Conservation (phyloP, 768 basidiomycete genomes). For the Pleurotus cornucopiae region DNA sequence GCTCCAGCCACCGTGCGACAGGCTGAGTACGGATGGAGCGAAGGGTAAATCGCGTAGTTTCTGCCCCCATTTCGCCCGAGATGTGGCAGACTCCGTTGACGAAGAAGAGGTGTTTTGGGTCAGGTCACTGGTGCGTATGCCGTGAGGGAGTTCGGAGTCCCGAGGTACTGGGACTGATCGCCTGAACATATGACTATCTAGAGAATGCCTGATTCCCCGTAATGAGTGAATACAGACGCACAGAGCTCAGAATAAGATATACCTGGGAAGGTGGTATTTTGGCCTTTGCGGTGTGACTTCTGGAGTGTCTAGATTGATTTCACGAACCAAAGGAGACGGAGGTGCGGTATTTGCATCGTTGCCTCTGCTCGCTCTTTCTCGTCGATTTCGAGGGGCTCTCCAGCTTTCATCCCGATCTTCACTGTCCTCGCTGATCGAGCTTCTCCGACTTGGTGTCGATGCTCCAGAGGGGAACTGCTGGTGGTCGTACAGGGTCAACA, state of each 20-base stretch:
- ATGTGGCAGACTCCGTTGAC: background rate
- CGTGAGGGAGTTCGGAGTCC: background rate
- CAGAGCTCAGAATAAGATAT: background rate
- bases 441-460: constrained; percentile 15
- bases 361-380: background rate
- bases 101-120: background rate
- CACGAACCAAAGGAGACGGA: constrained; percentile 2
- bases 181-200: constrained; percentile 13
- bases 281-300: constrained; percentile 33
- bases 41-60: constrained; percentile 12
- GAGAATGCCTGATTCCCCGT: constrained; percentile 19
- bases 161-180: background rate
- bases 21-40: constrained; percentile 12
- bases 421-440: background rate
- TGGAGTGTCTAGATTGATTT: constrained; percentile 5
- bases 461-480: constrained; percentile 18
- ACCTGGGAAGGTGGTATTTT: constrained; percentile 67
- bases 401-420: constrained; percentile 10
- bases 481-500: constrained; percentile 60
- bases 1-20: constrained; percentile 16
- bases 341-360: background rate
- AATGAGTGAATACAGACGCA: background rate
- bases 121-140: background rate
- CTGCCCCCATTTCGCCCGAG: constrained; percentile 28
- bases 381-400: constrained; percentile 8